These are phyloP conservation scores for Achaetomiella virescens DNA, from an alignment of 495 filamentous ascomycete species.

Conservation along the genomic window DNA sequence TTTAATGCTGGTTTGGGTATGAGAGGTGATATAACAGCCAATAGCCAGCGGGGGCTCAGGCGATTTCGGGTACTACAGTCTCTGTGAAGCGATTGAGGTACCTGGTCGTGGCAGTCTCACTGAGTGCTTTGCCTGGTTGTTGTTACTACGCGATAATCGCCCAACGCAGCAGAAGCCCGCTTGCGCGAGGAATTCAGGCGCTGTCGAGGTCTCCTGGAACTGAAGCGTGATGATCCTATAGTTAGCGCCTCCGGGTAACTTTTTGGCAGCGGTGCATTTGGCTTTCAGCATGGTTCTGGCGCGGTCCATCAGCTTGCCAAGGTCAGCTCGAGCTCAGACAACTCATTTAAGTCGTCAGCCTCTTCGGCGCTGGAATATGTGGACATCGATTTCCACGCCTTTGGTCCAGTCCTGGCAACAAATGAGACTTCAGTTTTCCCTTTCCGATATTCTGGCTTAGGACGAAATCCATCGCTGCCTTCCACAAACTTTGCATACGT, in stretches of 20 bases:
- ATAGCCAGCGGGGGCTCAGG: too few species aligned
- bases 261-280: not conserved
- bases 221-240: not conserved
- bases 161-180: constrained; percentile 1
- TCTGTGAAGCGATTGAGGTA: not conserved
- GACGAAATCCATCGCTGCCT: too few species aligned
- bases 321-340: constrained; percentile 2
- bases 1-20: too few species aligned
- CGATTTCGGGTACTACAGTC: not conserved
- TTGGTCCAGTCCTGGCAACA: too few species aligned
- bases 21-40: too few species aligned
- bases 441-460: too few species aligned
- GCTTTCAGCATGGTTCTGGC: not conserved
- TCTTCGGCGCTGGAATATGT: not conserved
- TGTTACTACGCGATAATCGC: not conserved
- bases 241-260: not conserved
- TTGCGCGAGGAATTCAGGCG: not conserved
- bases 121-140: not conserved
- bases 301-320: not conserved
- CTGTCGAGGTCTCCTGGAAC: not conserved
- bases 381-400: too few species aligned
- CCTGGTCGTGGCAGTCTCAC: constrained; percentile 2
- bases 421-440: too few species aligned
- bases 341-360: not conserved
- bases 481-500: too few species aligned